Evolutionary conservation across 2,329 filamentous ascomycete genomes (phyloP), one percentile per base, ranked within the genome.

Genomic region (Botrytis sinoallii): DNA sequence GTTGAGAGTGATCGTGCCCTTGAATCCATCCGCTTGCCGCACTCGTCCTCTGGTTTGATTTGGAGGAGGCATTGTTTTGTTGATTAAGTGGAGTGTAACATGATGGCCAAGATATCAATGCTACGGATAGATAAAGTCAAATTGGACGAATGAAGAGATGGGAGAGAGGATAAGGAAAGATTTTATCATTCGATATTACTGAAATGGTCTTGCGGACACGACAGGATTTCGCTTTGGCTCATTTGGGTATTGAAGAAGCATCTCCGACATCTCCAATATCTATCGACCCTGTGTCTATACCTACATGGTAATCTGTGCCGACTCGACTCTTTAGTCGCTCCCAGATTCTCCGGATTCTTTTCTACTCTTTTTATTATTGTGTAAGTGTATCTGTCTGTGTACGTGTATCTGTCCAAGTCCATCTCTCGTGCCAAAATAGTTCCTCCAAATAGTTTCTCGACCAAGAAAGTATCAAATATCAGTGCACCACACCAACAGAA

Each of bases 21-120:
- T 67, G 32, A 46, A 66, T 66, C 10, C 42, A 66, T 66, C 63
- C 63, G 20, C n/a, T n/a, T 48, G 63, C 63, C 42, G 63, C 40
- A 32, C 63, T 48, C 42, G 29, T 38, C 32, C 32, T 32, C 32
- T 32, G 32, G 32, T 32, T 52, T 46, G 18, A 44, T 46, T 46
- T 25, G 44, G 29, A 66, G 9, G 44, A 52, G 44, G 32, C 64
- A 67, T 29, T 52, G 32, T 52, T 66, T 22, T 52, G 44, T 52
- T 66, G 29, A 48, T 25, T 12, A 52, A 67, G 44, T 52, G 64
- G 64, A 48, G 63, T 29, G n/a, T 8, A 29, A 29, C 52, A 29
- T 55, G 52, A 55, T 66, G 14, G 40, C 38, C 61, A 46, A 64
- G 63, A 25, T 25, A 63, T 63, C 32, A 40, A 63, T n/a, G 35